Conservation (phyloP, 371 early-diverging fungal species). For the Basidiobolus meristosporus region DNA sequence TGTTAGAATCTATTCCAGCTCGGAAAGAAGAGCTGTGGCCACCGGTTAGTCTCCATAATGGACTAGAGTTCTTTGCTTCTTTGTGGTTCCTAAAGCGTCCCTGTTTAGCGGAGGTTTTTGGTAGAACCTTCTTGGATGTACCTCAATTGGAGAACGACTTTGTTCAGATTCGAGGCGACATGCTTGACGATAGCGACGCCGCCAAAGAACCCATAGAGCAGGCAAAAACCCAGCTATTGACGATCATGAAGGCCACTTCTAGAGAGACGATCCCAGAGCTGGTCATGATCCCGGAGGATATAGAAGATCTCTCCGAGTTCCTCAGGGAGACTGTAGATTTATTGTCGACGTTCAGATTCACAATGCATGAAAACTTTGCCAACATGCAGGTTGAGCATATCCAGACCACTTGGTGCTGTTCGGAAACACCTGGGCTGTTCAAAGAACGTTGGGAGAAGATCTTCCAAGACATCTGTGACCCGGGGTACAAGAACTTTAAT, state of each 20-base stretch:
- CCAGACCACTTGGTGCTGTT: slow-evolving; percentile 62
- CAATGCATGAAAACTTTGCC: slow-evolving; percentile 64
- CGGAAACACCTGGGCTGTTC: slow-evolving; percentile 51
- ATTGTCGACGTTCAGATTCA: slow-evolving; percentile 40
- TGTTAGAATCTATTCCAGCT: slow-evolving; percentile 66
- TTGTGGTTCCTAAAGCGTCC: background rate
- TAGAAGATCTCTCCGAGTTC: slow-evolving; percentile 40
- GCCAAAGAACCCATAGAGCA: slow-evolving; percentile 85
- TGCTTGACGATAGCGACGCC: slow-evolving; percentile 86
- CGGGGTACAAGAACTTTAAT: slow-evolving; percentile 31
- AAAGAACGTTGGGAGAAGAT: slow-evolving; percentile 92
- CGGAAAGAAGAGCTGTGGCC: slow-evolving; percentile 77
- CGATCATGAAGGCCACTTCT: slow-evolving; percentile 18
- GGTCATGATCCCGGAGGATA: slow-evolving; percentile 29
- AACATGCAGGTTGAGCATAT: slow-evolving; percentile 27
- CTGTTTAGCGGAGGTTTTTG: slow-evolving; percentile 46
- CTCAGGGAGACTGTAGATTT: slow-evolving; percentile 42
- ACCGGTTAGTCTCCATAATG: slow-evolving; percentile 21
- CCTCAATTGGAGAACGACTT: slow-evolving; percentile 29
- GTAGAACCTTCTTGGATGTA: slow-evolving; percentile 46
- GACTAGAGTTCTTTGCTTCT: background rate
- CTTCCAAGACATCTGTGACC: slow-evolving; percentile 70
- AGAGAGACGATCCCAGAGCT: slow-evolving; percentile 14
- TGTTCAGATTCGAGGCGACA: slow-evolving; percentile 60
- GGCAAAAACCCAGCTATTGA: slow-evolving; percentile 53